Conservation (phyloP, 1,284 basidiomycete species). For the Fomitopsis pinicola region DNA sequence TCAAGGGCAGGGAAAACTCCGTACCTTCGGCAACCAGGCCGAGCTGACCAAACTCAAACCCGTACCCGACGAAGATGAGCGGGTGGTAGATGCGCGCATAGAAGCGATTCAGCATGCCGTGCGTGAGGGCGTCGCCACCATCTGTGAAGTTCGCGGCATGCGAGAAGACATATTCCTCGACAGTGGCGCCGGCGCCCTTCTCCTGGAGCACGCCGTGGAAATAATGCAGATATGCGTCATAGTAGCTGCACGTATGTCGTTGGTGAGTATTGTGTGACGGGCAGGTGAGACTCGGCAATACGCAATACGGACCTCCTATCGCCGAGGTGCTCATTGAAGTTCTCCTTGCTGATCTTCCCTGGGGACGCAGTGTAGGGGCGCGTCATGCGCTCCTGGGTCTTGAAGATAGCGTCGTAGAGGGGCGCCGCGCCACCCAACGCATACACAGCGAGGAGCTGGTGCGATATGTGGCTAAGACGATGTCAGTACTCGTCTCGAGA, state of each 20-base stretch:
- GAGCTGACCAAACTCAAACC: slow-evolving; percentile 56
- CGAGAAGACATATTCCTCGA: slow-evolving; percentile 61
- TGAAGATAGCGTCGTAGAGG: slow-evolving; percentile 39
- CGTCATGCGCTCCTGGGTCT: slow-evolving; percentile 35
- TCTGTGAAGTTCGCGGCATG: slow-evolving; percentile 40
- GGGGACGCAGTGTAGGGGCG: slow-evolving; percentile 37
- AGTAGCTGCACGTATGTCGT: slow-evolving; percentile 39
- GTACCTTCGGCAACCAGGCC: slow-evolving; percentile 64
- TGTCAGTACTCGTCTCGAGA: not conserved
- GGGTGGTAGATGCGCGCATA: slow-evolving; percentile 58
- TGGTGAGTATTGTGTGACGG: not conserved
- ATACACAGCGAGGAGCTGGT: slow-evolving; percentile 48
- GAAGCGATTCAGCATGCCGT: slow-evolving; percentile 56
- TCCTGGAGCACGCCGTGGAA: slow-evolving; percentile 43
- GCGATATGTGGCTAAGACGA: slow-evolving; percentile 40
- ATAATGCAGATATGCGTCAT: slow-evolving; percentile 52
- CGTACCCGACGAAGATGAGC: slow-evolving; percentile 61
- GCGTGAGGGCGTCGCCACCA: slow-evolving; percentile 29
- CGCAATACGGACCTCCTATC: slow-evolving; percentile 35
- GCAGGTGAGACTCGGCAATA: not conserved
- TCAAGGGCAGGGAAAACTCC: not conserved
- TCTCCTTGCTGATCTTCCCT: slow-evolving; percentile 34
- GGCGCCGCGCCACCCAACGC: slow-evolving; percentile 39
- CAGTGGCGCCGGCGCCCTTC: slow-evolving; percentile 34
- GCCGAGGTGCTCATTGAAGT: slow-evolving; percentile 46